A percentile compares a stretch with the other conserved stretches of the same genome.
These are phyloP conservation scores for Ochetophila trinervis DNA, from an alignment of 306 rosid genomes.

Conservation along the genomic window DNA sequence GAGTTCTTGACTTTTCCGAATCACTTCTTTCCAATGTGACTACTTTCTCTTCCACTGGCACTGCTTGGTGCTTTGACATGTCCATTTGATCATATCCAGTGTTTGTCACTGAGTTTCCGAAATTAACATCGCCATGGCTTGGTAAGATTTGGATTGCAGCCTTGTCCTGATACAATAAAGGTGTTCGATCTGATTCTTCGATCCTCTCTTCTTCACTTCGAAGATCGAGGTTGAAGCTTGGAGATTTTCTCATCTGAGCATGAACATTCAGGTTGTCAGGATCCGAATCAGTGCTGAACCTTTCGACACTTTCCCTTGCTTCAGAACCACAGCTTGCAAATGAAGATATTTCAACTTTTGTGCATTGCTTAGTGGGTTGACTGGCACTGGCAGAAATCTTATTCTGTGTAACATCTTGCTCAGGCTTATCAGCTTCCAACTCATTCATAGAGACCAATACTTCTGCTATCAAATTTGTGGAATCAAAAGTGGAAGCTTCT, in stretches of 20 bases:
- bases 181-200: conserved; percentile 59
- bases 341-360: conserved; percentile 10
- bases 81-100: conserved; percentile 18
- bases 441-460: conserved; percentile 30
- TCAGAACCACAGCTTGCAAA: conserved; percentile 37
- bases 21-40: conserved; percentile 62
- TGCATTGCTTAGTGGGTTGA: conserved; percentile 18
- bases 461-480: conserved; percentile 33
- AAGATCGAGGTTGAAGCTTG: conserved; percentile 74
- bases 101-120: conserved; percentile 20
- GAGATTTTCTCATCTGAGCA: conserved; percentile 62
- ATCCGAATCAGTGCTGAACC: conserved; percentile 68
- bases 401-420: conserved; percentile 26
- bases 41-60: conserved; percentile 52
- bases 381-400: conserved; percentile 24
- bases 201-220: conserved; percentile 40
- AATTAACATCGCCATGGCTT: conserved; percentile 24
- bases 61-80: conserved; percentile 21
- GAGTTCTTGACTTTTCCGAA: conserved; percentile 47
- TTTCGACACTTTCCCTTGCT: conserved; percentile 44
- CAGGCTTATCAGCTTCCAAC: conserved; percentile 25
- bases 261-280: conserved; percentile 42
- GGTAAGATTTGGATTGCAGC: conserved; percentile 28
- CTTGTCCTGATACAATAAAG: conserved; percentile 47
- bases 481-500: conserved; percentile 23